These are phyloP conservation scores for Capsicum baccatum DNA, from an alignment of 257 asterid genomes.

Conservation along the genomic window DNA sequence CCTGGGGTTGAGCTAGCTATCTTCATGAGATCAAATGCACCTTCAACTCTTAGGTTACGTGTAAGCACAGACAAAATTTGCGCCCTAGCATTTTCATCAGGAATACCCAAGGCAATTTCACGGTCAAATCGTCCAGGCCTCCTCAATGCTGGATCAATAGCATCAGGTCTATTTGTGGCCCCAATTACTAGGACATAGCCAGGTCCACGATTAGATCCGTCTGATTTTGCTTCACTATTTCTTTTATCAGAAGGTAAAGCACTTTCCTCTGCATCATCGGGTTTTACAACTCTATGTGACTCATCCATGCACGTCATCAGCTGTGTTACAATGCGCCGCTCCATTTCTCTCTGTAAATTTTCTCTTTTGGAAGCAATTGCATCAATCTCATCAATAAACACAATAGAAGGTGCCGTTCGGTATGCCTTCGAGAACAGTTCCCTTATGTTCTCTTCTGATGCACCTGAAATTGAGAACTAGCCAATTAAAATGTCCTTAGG, in stretches of 20 bases:
- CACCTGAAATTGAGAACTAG: slow-evolving; percentile 53
- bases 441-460: slow-evolving; percentile 86
- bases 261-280: slow-evolving; percentile 39
- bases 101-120: slow-evolving; percentile 75
- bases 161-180: slow-evolving; percentile 90
- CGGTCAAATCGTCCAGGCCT: slow-evolving; percentile 96
- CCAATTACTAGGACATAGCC: slow-evolving; percentile 87
- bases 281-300: slow-evolving; percentile 50
- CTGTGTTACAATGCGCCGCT: slow-evolving; percentile 82
- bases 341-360: slow-evolving; percentile 80
- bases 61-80: slow-evolving; percentile 72
- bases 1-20: slow-evolving; percentile 87
- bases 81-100: slow-evolving; percentile 75
- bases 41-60: slow-evolving; percentile 72
- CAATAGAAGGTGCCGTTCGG: slow-evolving; percentile 89
- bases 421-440: slow-evolving; percentile 79
- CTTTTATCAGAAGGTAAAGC: slow-evolving; percentile 31
- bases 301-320: slow-evolving; percentile 93
- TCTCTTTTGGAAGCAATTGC: slow-evolving; percentile 93
- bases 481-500: not conserved
- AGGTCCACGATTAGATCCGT: slow-evolving; percentile 43
- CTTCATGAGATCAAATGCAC: slow-evolving; percentile 72
- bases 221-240: slow-evolving; percentile 36
- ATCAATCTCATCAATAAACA: slow-evolving; percentile 94
- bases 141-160: slow-evolving; percentile 87